Evolutionary conservation across 179 eudicot genomes (phyloP), one percentile per base, ranked within the genome.

Genomic region (Patellifolia procumbens): DNA sequence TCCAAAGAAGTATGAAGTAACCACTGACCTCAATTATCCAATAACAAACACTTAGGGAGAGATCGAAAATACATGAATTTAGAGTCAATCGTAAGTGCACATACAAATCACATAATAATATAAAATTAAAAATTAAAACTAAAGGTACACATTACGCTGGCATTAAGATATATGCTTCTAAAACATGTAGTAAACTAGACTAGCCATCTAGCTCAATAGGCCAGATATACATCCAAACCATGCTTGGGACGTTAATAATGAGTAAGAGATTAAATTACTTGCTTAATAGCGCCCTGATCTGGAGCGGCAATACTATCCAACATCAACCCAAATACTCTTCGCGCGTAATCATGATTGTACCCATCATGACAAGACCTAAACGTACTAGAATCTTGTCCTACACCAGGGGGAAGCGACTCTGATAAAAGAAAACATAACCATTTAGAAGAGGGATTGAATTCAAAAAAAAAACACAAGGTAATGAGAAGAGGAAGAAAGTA

Each of bases 251-350:
- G 74, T 59, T 46, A 73, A 35, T 22, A 65, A 49, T 46, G 49
- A 0, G 73, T 74, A 76, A 75, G 82, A 37, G 43, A 62, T 66
- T 31, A 75, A 24, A 64, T 77, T 75, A 71, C 64, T 80, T 63
- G 58, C 55, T 70, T 80, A 85, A 83, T 80, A 79, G 65, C 84
- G 89, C 73, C 88, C 83, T 7, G 73, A 79, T 79, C 91, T 88
- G 83, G 85, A 37, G 83, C 82, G 90, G 78, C 79, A 76, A 79
- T 79, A 81, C 81, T 81, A 79, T 88, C 91, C 87, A 84, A 70
- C 63, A 89, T 46, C 62, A 89, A 76, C 85, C 90, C 92, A 76
- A 87, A 87, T 71, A 65, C 87, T 86, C 94, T 81, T 70, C 90
- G 88, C 79, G 85, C 76, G 76, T 83, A 85, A 77, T 86, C 88